Conservation (phyloP, 1,284 basidiomycete genomes). For the Schizophyllum commune region DNA sequence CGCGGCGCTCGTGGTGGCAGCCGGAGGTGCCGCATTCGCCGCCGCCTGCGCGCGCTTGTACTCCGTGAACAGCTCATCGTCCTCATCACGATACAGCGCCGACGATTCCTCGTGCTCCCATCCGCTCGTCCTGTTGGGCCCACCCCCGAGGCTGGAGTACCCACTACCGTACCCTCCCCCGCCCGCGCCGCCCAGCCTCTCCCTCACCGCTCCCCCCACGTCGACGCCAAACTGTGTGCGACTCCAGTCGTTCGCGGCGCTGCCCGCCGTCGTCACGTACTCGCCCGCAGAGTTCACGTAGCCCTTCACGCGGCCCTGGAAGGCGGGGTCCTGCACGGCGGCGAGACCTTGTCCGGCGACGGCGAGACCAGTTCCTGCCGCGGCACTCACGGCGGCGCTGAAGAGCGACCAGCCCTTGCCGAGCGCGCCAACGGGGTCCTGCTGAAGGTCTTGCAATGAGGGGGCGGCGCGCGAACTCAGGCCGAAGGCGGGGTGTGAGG, state of each 20-base stretch:
- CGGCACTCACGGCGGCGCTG: slow-evolving; percentile 49
- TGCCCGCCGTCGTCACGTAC: slow-evolving; percentile 31
- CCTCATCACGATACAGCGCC: slow-evolving; percentile 46
- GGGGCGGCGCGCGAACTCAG: slow-evolving; percentile 70
- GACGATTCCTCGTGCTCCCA: slow-evolving; percentile 37
- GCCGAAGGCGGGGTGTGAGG: slow-evolving; percentile 50
- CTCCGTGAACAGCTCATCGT: slow-evolving; percentile 50
- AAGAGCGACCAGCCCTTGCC: slow-evolving; percentile 84
- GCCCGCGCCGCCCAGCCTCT: slow-evolving; percentile 44
- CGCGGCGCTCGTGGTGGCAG: slow-evolving; percentile 14
- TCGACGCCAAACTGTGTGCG: slow-evolving; percentile 71
- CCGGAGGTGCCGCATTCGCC: slow-evolving; percentile 13
- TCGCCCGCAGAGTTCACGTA: slow-evolving; percentile 55
- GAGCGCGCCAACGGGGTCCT: slow-evolving; percentile 70
- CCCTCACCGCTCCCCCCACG: slow-evolving; percentile 50
- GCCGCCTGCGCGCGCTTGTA: slow-evolving; percentile 28
- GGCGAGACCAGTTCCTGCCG: slow-evolving; percentile 45
- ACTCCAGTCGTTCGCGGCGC: slow-evolving; percentile 64
- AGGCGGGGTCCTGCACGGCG: slow-evolving; percentile 64
- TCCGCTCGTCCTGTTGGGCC: slow-evolving; percentile 25
- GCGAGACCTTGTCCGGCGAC: slow-evolving; percentile 74
- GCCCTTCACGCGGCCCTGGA: slow-evolving; percentile 64
- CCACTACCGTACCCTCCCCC: slow-evolving; percentile 40
- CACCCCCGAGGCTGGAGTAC: slow-evolving; percentile 41
- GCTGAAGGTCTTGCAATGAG: slow-evolving; percentile 64